A percentile compares a stretch with the other conserved stretches of the same genome.
Conservation (phyloP, 2,329 filamentous ascomycete genomes). For the Pseudonectria foliicola region DNA sequence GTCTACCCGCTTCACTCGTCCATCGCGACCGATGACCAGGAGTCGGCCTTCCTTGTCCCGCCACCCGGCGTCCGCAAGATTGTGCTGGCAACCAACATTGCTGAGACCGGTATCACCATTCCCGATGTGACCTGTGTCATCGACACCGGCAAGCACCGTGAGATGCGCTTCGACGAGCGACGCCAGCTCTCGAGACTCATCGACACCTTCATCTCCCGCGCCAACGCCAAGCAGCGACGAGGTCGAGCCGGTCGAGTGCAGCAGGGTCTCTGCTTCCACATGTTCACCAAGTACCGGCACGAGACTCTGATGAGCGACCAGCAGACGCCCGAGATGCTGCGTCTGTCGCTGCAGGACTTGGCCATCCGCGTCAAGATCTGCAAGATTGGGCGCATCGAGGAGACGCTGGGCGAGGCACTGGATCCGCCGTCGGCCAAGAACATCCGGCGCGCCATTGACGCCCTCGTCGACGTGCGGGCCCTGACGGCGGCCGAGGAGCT, state of each 20-base stretch:
- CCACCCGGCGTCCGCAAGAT: conserved; percentile 81
- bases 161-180: conserved; percentile 94
- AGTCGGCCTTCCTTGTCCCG: conserved; percentile 82
- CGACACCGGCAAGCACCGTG: conserved; percentile 92
- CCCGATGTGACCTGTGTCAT: conserved; percentile 96
- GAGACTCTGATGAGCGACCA: conserved; percentile 82
- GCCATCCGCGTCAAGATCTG: conserved; percentile 97
- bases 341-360: conserved; percentile 86
- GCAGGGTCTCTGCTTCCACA: conserved; percentile 88
- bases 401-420: conserved; percentile 78
- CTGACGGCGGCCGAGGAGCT: conserved; percentile 75
- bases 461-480: conserved; percentile 86
- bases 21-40: conserved; percentile 93
- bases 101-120: conserved; percentile 97
- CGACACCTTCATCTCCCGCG: conserved; percentile 90
- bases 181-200: conserved; percentile 84
- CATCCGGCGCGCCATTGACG: conserved; percentile 85
- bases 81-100: conserved; percentile 94
- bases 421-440: conserved; percentile 90
- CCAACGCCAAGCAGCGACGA: conserved; percentile 90
- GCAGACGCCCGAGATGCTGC: conserved; percentile 93
- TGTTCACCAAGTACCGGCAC: conserved; percentile 86
- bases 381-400: conserved; percentile 87
- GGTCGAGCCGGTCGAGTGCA: conserved; percentile 94
- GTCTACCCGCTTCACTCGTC: conserved; percentile 88